Conservation (phyloP, 2,329 filamentous ascomycete genomes). For the Neonectria coccinea region DNA sequence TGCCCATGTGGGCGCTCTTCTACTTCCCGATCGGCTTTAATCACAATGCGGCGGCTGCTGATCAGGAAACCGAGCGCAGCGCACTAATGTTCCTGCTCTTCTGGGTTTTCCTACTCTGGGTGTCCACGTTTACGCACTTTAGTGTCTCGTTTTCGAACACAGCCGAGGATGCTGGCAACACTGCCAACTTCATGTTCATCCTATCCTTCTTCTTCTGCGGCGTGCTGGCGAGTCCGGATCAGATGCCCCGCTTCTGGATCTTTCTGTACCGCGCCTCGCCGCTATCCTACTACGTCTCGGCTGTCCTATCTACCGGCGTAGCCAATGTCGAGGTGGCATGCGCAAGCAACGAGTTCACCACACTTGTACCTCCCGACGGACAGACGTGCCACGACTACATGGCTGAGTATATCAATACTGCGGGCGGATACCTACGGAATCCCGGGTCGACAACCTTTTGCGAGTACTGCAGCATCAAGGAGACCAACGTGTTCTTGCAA, state of each 20-base stretch:
- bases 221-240: conserved; percentile 52
- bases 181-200: conserved; percentile 73
- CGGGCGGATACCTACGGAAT: conserved; percentile 67
- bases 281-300: conserved; percentile 82
- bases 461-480: conserved; percentile 63
- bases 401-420: conserved; percentile 56
- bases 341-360: conserved; percentile 74
- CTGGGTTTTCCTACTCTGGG: conserved; percentile 79
- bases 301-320: conserved; percentile 76
- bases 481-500: conserved; percentile 64
- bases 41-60: conserved; percentile 71
- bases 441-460: conserved; percentile 60
- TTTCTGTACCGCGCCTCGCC: conserved; percentile 76
- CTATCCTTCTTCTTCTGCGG: conserved; percentile 58
- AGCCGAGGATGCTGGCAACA: conserved; percentile 72
- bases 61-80: conserved; percentile 73
- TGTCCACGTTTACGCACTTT: conserved; percentile 81
- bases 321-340: conserved; percentile 75
- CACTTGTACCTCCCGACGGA: conserved; percentile 69
- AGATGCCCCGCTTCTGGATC: conserved; percentile 64
- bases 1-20: conserved; percentile 76
- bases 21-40: conserved; percentile 87
- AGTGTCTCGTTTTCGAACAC: conserved; percentile 74
- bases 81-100: conserved; percentile 82
- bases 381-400: conserved; percentile 72